Evolutionary conservation across 345 rosid species (phyloP).

Genomic region (Jatropha curcas): DNA sequence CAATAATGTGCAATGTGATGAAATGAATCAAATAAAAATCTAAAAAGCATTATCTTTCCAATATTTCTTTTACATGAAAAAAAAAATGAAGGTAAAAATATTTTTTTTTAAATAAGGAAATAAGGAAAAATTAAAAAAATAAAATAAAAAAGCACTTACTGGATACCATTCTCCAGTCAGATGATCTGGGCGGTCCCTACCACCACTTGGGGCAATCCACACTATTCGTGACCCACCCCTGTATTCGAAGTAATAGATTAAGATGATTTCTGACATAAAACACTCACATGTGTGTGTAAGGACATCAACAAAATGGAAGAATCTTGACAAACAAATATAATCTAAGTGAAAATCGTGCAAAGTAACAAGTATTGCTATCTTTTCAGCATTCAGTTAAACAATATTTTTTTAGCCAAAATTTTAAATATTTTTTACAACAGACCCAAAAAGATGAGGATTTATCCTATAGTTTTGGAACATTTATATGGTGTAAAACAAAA

Average conservation of each 20-base stretch:
- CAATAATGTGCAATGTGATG: not conserved
- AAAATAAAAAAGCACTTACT: slow-evolving; percentile 43
- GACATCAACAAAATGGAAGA: not conserved
- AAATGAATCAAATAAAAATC: not conserved
- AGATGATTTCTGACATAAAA: slow-evolving; percentile 9
- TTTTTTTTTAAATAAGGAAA: too few species aligned
- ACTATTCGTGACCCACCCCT: slow-evolving; percentile 84
- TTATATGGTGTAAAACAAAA: not conserved
- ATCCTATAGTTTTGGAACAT: not conserved
- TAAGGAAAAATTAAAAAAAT: not conserved
- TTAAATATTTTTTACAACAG: too few species aligned
- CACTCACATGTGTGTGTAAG: not conserved
- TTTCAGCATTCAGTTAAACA: not conserved
- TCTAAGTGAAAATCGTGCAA: not conserved
- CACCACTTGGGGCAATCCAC: slow-evolving; percentile 99
- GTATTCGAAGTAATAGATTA: slow-evolving; percentile 18
- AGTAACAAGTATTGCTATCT: not conserved
- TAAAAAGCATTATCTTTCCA: not conserved
- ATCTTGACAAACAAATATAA: not conserved
- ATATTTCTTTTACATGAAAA: not conserved
- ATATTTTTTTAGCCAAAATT: too few species aligned
- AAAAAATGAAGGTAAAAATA: too few species aligned
- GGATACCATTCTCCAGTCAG: slow-evolving; percentile 78
- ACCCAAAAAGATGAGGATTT: not conserved
- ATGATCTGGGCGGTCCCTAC: slow-evolving; percentile 95